Percentiles rank a stretch among this genome's conserved stretches.
Conservation (phyloP, 192 early-diverging fungal genomes). For the Phycomyces blakesleeanus region DNA sequence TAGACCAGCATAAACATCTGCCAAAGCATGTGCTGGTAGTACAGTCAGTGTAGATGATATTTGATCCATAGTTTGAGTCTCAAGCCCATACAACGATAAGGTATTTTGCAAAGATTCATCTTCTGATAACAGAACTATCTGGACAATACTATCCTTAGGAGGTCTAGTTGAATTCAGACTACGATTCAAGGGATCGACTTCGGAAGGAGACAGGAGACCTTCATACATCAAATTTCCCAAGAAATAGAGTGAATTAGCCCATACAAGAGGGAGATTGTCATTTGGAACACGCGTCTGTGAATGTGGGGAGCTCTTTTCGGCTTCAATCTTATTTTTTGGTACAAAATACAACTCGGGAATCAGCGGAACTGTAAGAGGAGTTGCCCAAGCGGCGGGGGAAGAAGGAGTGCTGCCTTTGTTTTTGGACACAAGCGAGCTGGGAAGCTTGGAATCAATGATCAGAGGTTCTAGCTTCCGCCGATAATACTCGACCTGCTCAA, state of each 20-base stretch:
- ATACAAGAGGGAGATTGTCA: slow-evolving; percentile 83
- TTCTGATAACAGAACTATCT: slow-evolving; percentile 74
- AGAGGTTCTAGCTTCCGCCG: slow-evolving; percentile 60
- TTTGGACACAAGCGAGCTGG: background rate
- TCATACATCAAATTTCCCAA: slow-evolving; percentile 73
- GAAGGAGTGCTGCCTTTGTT: background rate
- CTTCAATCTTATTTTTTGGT: slow-evolving; percentile 63
- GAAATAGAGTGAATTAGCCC: slow-evolving; percentile 80
- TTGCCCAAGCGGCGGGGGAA: background rate
- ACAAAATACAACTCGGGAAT: slow-evolving; percentile 78
- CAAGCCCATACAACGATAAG: slow-evolving; percentile 67
- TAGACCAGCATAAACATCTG: slow-evolving; percentile 69
- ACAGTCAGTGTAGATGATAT: slow-evolving; percentile 61
- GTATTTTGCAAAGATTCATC: slow-evolving; percentile 62
- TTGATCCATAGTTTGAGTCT: slow-evolving; percentile 71
- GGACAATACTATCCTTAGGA: slow-evolving; percentile 60
- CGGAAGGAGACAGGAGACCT: slow-evolving; percentile 68
- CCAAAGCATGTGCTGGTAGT: slow-evolving; percentile 61
- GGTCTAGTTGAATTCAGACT: slow-evolving; percentile 52
- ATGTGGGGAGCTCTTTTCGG: slow-evolving; percentile 62
- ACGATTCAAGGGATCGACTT: slow-evolving; percentile 78
- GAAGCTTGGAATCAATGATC: slow-evolving; percentile 59
- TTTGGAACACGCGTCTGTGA: slow-evolving; percentile 72
- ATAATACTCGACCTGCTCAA: slow-evolving; percentile 64
- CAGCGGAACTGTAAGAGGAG: slow-evolving; percentile 8